Percentiles rank a stretch among this genome's conserved stretches.
phyloP scores from a whole-genome alignment of 1,284 basidiomycete genomes.

The Puccinia polysora region DNA sequence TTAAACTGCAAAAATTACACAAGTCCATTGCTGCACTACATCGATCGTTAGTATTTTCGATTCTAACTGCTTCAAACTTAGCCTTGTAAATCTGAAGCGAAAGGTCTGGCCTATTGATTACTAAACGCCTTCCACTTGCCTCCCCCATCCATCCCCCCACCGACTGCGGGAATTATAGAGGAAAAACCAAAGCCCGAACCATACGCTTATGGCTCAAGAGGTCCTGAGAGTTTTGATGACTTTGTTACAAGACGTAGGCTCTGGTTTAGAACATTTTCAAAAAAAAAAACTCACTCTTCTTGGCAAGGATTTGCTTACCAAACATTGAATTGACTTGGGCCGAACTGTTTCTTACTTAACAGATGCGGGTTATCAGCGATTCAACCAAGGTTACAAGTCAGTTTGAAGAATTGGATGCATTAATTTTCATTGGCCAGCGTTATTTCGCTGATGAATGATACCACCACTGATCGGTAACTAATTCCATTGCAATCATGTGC shows the following conservation, averaged over 20 bases:
- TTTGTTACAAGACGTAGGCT: conserved; percentile 59
- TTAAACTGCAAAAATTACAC: too few relatives aligned
- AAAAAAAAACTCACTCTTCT: too few relatives aligned
- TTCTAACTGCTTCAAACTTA: too few relatives aligned
- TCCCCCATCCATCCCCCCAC: neutral
- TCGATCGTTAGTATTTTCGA: conserved; percentile 24
- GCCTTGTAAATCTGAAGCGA: too few relatives aligned
- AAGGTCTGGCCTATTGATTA: neutral
- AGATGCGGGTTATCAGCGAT: conserved; percentile 38
- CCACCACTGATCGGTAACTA: too few relatives aligned
- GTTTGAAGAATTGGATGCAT: conserved; percentile 19
- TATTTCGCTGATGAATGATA: too few relatives aligned
- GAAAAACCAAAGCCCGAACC: conserved; percentile 59
- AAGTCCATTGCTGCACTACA: conserved; percentile 40
- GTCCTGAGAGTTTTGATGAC: conserved; percentile 73
- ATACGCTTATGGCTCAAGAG: conserved; percentile 87
- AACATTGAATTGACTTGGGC: neutral
- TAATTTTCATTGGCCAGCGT: too few relatives aligned
- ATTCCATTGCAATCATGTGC: too few relatives aligned
- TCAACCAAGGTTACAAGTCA: conserved; percentile 40
- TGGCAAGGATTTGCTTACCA: neutral
- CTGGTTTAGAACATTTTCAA: neutral
- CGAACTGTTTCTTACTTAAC: neutral
- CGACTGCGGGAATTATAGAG: conserved; percentile 4
- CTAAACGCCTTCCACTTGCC: too few relatives aligned